Base-by-base conservation (phyloP, 257 asterid species). In the Solanum virginianum region DNA sequence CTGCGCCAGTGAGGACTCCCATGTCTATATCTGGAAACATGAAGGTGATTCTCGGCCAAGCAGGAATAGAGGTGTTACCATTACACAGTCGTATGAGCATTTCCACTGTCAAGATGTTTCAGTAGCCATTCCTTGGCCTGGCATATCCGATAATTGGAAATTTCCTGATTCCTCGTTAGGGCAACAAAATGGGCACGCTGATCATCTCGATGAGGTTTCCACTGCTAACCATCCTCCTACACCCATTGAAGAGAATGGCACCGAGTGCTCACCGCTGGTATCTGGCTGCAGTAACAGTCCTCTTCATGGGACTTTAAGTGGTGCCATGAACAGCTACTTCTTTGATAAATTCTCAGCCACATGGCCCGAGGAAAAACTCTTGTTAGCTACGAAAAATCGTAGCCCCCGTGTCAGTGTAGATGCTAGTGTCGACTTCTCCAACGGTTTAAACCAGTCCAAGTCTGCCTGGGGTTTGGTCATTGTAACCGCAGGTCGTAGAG, bases 81-180 rank as follows among this genome's bases (percentile, higher is more conserved):
- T 95, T 13, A 92, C 98, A 47, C 95, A 87, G 32, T 89, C 98
- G 13, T 95, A 93, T 13, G 99, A 97, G 88, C 90, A 91, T 84
- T 97, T 97, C 84, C 96, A 94, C 85, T 94, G 98, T 88, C 97
- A 90, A 92, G 99, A 97, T 87, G 98, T 95, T 65, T 92, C 99
- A 3, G 90, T 89, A 56, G 99, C 98, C 68, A 92, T 95, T 88
- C 98, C 99, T 20, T 97, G 99, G 99, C 99, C 98, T 49, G 96
- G 98, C 18, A 66, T 90, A 74, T 84, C 91, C 3, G 94, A 90
- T 75, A 69, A 91, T 16, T 90, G 90, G 94, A 90, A 71, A 62
- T 86, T 70, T 88, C 94, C 85, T 81, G 89, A 91, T 71, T 65
- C 86, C 53, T 86, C 88, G 41, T 80, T 90, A n/a, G 68, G 86